A percentile compares a stretch with the other conserved stretches of the same genome.
Evolutionary conservation across 2,329 filamentous ascomycete genomes (phyloP).

Genomic region (Cladosporium colombiae): DNA sequence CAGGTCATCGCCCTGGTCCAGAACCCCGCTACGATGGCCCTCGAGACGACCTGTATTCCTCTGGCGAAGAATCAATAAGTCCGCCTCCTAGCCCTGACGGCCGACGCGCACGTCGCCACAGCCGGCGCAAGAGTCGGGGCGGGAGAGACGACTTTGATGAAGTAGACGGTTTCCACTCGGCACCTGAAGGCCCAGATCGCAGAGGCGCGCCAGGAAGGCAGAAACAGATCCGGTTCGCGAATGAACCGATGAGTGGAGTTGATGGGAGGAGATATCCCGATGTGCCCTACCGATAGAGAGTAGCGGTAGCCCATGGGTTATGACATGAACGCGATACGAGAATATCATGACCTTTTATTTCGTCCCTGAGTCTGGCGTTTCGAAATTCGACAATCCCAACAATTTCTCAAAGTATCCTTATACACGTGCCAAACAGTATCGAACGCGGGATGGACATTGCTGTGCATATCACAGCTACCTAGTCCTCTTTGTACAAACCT

Average conservation of each 20-base stretch:
- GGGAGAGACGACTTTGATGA: slow-evolving; percentile 18
- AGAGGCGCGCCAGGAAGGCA: slow-evolving; percentile 20
- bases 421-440: too few relatives aligned
- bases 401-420: background rate
- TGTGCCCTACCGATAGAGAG: slow-evolving; percentile 21
- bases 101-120: slow-evolving; percentile 11
- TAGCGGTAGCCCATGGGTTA: background rate
- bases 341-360: background rate
- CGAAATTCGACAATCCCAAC: background rate
- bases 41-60: slow-evolving; percentile 11
- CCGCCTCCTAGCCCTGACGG: slow-evolving; percentile 18
- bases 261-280: slow-evolving; percentile 29
- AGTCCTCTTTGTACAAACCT: too few relatives aligned
- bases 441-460: background rate
- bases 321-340: background rate
- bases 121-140: slow-evolving; percentile 22
- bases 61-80: slow-evolving; percentile 11
- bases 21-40: slow-evolving; percentile 12
- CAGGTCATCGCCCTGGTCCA: background rate
- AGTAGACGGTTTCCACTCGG: slow-evolving; percentile 13
- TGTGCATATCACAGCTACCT: background rate
- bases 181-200: slow-evolving; percentile 8
- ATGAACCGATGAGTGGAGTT: slow-evolving; percentile 22
- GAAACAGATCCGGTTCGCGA: slow-evolving; percentile 30
- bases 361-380: too few relatives aligned